Evolutionary conservation across 371 early-diverging fungal genomes (phyloP), one percentile per base, ranked within the genome.

Genomic region (Mortierella sp.): DNA sequence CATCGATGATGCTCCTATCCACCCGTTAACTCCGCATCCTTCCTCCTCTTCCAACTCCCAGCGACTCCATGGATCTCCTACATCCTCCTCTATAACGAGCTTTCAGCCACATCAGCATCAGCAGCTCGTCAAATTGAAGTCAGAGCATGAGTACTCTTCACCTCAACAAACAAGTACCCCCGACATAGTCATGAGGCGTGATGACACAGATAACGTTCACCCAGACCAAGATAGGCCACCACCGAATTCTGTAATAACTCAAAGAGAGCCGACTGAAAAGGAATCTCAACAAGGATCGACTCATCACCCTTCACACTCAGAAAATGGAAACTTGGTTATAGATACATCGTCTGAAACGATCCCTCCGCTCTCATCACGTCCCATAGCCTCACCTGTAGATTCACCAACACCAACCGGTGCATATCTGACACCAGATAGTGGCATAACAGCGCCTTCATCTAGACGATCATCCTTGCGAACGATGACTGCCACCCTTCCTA

Each of bases 401-500:
- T 47, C 57, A 2, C 49, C 62, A 9, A 70, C 70, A 22, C 79
- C 73, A 13, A 51, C 37, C 2, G 62, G 67, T 23, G 69, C 68
- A 35, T 62, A 64, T 28, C 40, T 64, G 12, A 67, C 67, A 10
- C 65, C 71, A 22, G 68, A 67, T 17, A 68, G 65, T 17, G 68
- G 72, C 12, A 31, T 49, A 32, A 60, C 73, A 5, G 62, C 61
- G 15, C 28, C 70, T 1, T 67, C 80, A 0, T 70, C 73, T 3
- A 47, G 80, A 51, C 70, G 80, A 23, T 34, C 70, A 7, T 79
- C 80, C 0, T 43, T 79, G 3, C 56, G 80, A 15, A 69, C 74
- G 9, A 70, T 70, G 68, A 65, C 80, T 0, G 72, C 77, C 10
- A 79, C 74, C 1, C 64, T 79, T 3, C 80, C 80, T 7, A 31